Conservation (phyloP, 768 basidiomycete species). For the Tubosaeta sp. region DNA sequence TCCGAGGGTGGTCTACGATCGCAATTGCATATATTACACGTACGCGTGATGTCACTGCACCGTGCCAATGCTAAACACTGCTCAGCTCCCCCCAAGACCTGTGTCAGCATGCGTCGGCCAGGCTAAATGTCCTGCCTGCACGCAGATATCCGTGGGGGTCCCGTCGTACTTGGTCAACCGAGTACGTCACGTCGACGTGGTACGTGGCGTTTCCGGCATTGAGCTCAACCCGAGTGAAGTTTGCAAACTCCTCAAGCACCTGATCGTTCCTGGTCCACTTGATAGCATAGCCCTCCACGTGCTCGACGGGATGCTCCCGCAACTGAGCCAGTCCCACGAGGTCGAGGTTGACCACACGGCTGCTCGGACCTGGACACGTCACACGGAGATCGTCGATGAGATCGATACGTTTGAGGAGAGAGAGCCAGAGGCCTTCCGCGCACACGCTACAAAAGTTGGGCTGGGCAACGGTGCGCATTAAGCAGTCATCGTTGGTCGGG, state of each 20-base stretch:
- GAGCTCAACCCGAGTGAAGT: constrained; percentile 48
- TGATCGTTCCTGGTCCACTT: constrained; percentile 51
- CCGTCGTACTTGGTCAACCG: constrained; percentile 53
- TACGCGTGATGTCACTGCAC: constrained; percentile 10
- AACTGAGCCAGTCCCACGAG: constrained; percentile 64
- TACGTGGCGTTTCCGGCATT: constrained; percentile 39
- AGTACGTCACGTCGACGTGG: constrained; percentile 44
- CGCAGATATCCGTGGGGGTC: constrained; percentile 37
- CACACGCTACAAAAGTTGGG: constrained; percentile 76
- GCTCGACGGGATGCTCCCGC: constrained; percentile 26
- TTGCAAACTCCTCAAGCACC: constrained; percentile 41
- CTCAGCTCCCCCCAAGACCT: neutral
- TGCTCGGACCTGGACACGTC: constrained; percentile 32
- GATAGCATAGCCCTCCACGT: constrained; percentile 51
- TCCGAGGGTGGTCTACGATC: constrained; percentile 6
- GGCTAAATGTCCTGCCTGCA: constrained; percentile 17
- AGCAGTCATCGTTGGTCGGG: constrained; percentile 80
- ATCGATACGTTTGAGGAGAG: constrained; percentile 53
- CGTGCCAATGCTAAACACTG: neutral
- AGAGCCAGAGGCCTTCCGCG: constrained; percentile 68
- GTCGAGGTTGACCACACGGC: constrained; percentile 39
- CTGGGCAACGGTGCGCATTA: constrained; percentile 70
- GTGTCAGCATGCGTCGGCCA: neutral
- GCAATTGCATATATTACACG: constrained; percentile 11
- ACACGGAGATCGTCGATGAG: constrained; percentile 55